Percentiles rank a stretch among this genome's conserved stretches.
Conservation (phyloP, 106 monocot genomes). For the Amphibolis antarctica region DNA sequence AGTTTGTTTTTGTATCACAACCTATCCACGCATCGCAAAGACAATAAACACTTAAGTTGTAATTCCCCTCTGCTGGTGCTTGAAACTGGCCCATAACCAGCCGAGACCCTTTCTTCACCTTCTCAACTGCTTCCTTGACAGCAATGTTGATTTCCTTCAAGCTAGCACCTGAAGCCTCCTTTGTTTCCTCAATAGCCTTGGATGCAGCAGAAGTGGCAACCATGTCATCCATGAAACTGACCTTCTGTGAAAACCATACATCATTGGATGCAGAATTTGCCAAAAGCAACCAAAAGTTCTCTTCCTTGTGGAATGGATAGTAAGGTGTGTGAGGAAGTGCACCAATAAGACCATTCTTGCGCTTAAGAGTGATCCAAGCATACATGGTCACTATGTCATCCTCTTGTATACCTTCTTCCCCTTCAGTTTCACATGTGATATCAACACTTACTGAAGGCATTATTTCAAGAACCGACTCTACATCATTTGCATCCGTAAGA, state of each 20-base stretch:
- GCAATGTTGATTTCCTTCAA: constrained; percentile 51
- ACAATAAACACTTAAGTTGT: constrained; percentile 51
- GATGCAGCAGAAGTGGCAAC: constrained; percentile 68
- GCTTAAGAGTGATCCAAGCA: constrained; percentile 66
- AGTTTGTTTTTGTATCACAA: constrained; percentile 56
- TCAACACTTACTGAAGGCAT: constrained; percentile 68
- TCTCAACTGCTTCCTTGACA: constrained; percentile 61
- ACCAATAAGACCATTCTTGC: constrained; percentile 49
- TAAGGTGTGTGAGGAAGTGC: constrained; percentile 70
- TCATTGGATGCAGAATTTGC: constrained; percentile 61
- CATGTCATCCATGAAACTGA: constrained; percentile 78
- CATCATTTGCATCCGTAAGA: constrained; percentile 36
- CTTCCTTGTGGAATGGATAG: constrained; percentile 91
- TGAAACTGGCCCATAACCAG: constrained; percentile 93
- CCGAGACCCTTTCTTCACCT: constrained; percentile 71
- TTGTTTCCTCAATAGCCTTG: constrained; percentile 64
- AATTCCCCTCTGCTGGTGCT: constrained; percentile 66
- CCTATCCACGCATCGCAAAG: constrained; percentile 90
- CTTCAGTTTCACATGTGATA: constrained; percentile 81
- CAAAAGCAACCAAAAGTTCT: constrained; percentile 80
- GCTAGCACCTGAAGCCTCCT: constrained; percentile 64
- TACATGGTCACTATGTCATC: constrained; percentile 85
- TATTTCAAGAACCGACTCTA: constrained; percentile 64
- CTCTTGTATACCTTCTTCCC: constrained; percentile 94
- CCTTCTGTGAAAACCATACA: constrained; percentile 92